Conservation (phyloP, 2,329 filamentous ascomycete species). For the Xylariomycetidae sp. region DNA sequence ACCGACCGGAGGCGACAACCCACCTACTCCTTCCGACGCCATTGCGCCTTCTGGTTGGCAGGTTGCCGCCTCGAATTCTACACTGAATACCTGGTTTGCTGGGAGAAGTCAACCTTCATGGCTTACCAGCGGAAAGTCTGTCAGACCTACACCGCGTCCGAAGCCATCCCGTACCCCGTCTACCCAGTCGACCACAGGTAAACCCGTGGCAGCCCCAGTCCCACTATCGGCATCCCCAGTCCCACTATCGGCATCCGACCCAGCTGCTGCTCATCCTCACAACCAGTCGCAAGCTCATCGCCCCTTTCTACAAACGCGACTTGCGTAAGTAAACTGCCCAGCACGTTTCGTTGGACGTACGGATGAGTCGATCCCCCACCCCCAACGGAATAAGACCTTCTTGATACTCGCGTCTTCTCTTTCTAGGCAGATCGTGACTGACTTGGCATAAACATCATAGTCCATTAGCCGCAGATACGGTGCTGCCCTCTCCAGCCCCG, state of each 20-base stretch:
- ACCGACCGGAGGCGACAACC: slow-evolving; percentile 16
- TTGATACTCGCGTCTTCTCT: too few relatives aligned
- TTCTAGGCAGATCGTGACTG: too few relatives aligned
- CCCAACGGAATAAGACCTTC: too few relatives aligned
- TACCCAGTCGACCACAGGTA: not conserved
- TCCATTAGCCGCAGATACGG: slow-evolving; percentile 25
- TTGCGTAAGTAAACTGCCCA: too few relatives aligned
- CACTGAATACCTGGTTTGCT: slow-evolving; percentile 35
- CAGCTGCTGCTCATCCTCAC: too few relatives aligned
- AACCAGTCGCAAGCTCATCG: too few relatives aligned
- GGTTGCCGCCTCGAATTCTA: slow-evolving; percentile 36
- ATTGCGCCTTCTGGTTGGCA: slow-evolving; percentile 13
- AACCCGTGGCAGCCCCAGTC: not conserved
- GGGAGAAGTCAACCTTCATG: slow-evolving; percentile 31
- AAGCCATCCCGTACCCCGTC: not conserved
- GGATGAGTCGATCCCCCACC: too few relatives aligned
- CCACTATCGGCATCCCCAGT: too few relatives aligned
- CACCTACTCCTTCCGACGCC: slow-evolving; percentile 6
- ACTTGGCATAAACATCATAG: too few relatives aligned
- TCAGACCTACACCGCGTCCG: slow-evolving; percentile 22
- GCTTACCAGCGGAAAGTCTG: slow-evolving; percentile 26
- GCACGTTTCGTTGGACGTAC: too few relatives aligned
- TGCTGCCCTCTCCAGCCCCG: slow-evolving; percentile 58
- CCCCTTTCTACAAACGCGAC: too few relatives aligned
- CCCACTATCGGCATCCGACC: too few relatives aligned